Evolutionary conservation across 257 asterid species (phyloP), one percentile per base, ranked within the genome.

Genomic region (Primulina tabacum): DNA sequence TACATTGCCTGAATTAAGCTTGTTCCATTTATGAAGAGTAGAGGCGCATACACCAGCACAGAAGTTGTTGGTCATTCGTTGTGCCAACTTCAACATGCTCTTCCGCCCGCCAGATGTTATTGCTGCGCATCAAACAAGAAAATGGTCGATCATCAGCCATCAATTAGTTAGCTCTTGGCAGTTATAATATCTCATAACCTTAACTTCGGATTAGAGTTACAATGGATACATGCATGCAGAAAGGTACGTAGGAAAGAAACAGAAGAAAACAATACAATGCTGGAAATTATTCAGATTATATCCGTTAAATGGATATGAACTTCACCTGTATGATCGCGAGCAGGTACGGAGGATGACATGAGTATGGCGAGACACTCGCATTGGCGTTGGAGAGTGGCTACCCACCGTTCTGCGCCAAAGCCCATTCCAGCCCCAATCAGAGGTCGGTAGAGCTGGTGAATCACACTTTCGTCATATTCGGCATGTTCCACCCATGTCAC

Each of bases 71-170:
- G 95, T 90, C 99, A 93, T 93, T 17, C 99, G 96, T 28, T 87
- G 97, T 0, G 97, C 99, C 20, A 93, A 78, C 90, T 89, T 90
- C 86, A 90, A 57, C 95, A 93, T 90, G 86, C 97, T 93, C 75
- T 89, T 79, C 57, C 95, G 75, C 70, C 99, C 99, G 7, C 88
- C 80, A 1, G 90, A 75, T 2, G 96, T 87, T 64, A 90, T 89
- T 0, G 90, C 98, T 80, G 80, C 76, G 26, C 38, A 62, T 24
- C 21, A 64, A 18, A 26, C 33, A 53, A 37, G 64, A 20, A 18
- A 43, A 50, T 16, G 8, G 21, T 50, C 57, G 20, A 50, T 50
- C 57, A 50, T 2, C 16, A 7, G 56, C 20, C 20, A 47, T 47
- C 55, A 47, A 47, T 12, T 11, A 4, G 18, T 47, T 8, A 1